Conservation (phyloP, 352 stramenopile species). For the Globisporangium irregulare region DNA sequence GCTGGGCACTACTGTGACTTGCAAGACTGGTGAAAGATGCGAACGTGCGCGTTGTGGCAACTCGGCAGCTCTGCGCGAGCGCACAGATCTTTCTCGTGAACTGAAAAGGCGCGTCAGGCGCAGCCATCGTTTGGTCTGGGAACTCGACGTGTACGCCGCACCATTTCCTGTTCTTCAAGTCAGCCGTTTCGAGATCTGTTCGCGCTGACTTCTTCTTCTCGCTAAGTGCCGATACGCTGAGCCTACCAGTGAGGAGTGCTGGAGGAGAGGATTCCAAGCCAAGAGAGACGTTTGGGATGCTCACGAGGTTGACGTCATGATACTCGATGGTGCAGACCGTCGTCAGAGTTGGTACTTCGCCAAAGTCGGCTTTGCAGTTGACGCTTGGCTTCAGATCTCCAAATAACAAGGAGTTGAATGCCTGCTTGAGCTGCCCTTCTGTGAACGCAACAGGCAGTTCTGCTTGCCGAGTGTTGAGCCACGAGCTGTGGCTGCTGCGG, state of each 20-base stretch:
- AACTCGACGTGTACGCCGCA: constrained; percentile 12
- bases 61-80: constrained; percentile 1
- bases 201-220: background rate
- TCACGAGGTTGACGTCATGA: background rate
- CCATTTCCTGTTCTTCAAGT: background rate
- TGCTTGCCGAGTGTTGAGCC: background rate
- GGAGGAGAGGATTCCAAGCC: background rate
- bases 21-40: background rate
- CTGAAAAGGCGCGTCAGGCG: background rate
- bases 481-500: constrained; percentile 13
- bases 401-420: background rate
- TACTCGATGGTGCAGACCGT: constrained; percentile 13
- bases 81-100: constrained; percentile 12
- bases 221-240: constrained; percentile 1
- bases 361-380: constrained; percentile 1
- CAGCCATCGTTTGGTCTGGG: background rate
- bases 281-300: constrained; percentile 6
- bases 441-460: constrained; percentile 7
- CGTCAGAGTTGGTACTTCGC: background rate
- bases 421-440: constrained; percentile 2
- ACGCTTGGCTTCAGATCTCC: background rate
- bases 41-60: background rate
- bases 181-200: background rate
- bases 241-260: background rate
- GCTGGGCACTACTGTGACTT: constrained; percentile 16